Base-by-base conservation (phyloP, 2,329 filamentous ascomycete species). In the Xylariomycetidae sp. region DNA sequence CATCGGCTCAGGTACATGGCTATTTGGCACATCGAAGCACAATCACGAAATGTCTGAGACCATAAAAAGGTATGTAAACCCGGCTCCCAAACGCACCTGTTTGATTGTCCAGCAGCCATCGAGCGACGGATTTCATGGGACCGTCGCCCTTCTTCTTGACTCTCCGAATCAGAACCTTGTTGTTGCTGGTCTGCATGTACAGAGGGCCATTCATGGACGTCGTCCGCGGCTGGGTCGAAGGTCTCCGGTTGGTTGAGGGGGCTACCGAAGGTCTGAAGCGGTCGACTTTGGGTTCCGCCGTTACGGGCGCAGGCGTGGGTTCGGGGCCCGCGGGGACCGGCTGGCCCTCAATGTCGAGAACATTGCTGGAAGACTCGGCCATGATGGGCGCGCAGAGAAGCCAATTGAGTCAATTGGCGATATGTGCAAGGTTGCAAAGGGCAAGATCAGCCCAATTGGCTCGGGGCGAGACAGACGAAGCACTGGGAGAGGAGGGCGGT, bases 41-140 rank as follows among this genome's bases (percentile, higher is more conserved):
- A 29, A 23, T 23, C 8, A 8, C 20, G 8, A 23, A 8, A 12
- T 23, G 8, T 12, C 20, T 8, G 20, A 8, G 20, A 23, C 20
- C 8, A 23, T 8, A 23, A 12, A 23, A 8, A 23, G n/a, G 8
- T 23, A 12, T 23, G 20, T 23, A 8, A 8, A 12, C 20, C 20
- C 8, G 12, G 8, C 8, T 12, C 8, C 20, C 20, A 10, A 23
- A 63, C 76, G 39, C 78, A 89, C 85, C 83, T 50, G 86, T 80
- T 58, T 90, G 85, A 58, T 90, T 85, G 52, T 84, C 69, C 47
- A 86, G 76, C 56, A 89, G 73, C 77, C 82, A 85, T 52, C 71
- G 68, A 40, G 76, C 72, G 28, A 84, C 59, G 40, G 71, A 70
- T 52, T 72, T 77, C 48, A 74, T 63, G 25, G 76, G 66, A 35